Percentiles rank a stretch among this genome's conserved stretches.
Evolutionary conservation across 164 flowering plant genomes (phyloP).

Genomic region (Piper betle): DNA sequence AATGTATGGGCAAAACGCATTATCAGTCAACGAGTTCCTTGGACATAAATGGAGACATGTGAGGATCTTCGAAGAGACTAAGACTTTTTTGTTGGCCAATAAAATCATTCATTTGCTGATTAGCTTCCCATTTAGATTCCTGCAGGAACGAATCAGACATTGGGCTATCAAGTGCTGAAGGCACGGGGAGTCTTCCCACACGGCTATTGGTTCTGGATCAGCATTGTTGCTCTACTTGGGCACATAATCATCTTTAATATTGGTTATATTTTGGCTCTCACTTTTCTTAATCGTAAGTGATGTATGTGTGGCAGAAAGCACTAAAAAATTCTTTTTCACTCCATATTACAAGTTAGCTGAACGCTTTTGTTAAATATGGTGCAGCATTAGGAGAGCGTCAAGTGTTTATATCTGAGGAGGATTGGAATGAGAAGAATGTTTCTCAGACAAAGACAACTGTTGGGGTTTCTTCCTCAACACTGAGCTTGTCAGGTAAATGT

Average conservation of each 20-base stretch:
- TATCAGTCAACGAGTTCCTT: slow-evolving; percentile 40
- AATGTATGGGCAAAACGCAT: slow-evolving; percentile 44
- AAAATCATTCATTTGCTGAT: not conserved
- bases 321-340: no score
- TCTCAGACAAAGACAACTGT: slow-evolving; percentile 2
- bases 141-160: slow-evolving; percentile 4
- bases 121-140: slow-evolving; percentile 3
- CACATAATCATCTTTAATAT: slow-evolving; percentile 18
- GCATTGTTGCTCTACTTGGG: slow-evolving; percentile 20
- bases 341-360: not conserved
- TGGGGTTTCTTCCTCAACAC: slow-evolving; percentile 7
- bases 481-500: not conserved
- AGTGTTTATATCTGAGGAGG: slow-evolving; percentile 3
- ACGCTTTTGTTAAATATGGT: not conserved
- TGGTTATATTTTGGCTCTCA: slow-evolving; percentile 6
- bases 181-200: slow-evolving; percentile 25
- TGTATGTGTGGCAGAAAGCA: no score
- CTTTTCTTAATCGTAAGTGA: no score
- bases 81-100: not conserved
- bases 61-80: slow-evolving; percentile 5
- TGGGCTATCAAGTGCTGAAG: slow-evolving; percentile 16
- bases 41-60: slow-evolving; percentile 47
- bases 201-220: slow-evolving; percentile 31
- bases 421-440: not conserved
- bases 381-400: slow-evolving; percentile 17